phyloP scores from a whole-genome alignment of 495 filamentous ascomycete genomes.

The Penicillium alfredii region DNA sequence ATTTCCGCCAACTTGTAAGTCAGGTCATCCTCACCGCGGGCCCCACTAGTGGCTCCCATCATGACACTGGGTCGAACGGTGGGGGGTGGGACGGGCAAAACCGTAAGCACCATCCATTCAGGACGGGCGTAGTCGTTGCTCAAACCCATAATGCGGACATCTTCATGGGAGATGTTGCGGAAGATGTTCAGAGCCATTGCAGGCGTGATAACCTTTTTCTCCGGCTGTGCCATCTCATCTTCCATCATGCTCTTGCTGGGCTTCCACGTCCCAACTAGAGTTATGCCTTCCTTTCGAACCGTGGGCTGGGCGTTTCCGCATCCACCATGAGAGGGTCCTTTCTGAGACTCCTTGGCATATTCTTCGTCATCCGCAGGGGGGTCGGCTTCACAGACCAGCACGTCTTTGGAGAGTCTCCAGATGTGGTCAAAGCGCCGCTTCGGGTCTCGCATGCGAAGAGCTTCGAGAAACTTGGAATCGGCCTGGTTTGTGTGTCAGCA shows the following conservation, averaged over 20 bases:
- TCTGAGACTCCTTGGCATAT: constrained; percentile 44
- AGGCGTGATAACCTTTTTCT: constrained; percentile 82
- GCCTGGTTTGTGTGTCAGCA: constrained; percentile 68
- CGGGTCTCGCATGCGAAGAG: constrained; percentile 76
- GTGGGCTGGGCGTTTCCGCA: constrained; percentile 88
- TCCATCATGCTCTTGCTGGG: constrained; percentile 60
- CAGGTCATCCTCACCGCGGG: constrained; percentile 94
- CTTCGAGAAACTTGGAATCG: constrained; percentile 75
- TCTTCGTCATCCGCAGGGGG: constrained; percentile 57
- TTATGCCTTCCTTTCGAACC: constrained; percentile 78
- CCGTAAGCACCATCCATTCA: constrained; percentile 97
- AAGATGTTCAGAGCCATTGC: constrained; percentile 79
- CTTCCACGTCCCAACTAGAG: constrained; percentile 76
- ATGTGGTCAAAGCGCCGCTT: constrained; percentile 89
- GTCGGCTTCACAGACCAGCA: constrained; percentile 74
- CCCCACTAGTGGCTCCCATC: constrained; percentile 79
- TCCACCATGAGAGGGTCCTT: constrained; percentile 66
- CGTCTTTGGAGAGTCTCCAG: constrained; percentile 82
- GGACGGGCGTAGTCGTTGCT: constrained; percentile 91
- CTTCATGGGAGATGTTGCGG: constrained; percentile 68
- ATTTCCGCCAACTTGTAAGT: constrained; percentile 98
- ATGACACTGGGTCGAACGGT: constrained; percentile 92
- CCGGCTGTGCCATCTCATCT: constrained; percentile 61
- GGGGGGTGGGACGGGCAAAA: constrained; percentile 90
- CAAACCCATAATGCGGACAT: constrained; percentile 79